Evolutionary conservation across 176 grass and related monocot genomes (phyloP).

Genomic region (Secale cereale): DNA sequence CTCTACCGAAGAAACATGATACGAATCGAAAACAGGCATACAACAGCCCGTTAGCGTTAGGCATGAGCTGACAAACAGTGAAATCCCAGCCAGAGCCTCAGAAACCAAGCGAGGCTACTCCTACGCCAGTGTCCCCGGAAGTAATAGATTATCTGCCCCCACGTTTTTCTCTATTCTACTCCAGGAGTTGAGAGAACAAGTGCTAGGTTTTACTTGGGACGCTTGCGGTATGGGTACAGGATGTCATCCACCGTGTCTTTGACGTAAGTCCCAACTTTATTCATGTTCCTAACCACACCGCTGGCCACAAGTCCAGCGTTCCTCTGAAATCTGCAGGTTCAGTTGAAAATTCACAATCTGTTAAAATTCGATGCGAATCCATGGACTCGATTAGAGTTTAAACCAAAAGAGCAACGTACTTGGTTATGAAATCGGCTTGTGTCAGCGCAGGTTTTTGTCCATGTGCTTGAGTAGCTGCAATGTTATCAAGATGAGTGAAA

Average conservation of each 20-base stretch:
- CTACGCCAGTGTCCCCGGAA: not conserved
- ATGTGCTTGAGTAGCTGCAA: conserved; percentile 34
- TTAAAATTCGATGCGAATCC: not conserved
- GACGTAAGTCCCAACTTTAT: conserved; percentile 74
- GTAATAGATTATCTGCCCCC: not conserved
- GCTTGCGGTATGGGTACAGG: conserved; percentile 67
- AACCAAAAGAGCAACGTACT: conserved; percentile 47
- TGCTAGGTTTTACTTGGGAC: conserved; percentile 60
- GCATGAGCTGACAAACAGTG: not conserved
- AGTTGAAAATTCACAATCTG: not conserved
- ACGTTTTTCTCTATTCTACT: not conserved
- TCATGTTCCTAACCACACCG: conserved; percentile 73
- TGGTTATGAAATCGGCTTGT: conserved; percentile 62
- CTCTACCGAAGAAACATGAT: not conserved
- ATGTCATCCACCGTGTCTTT: conserved; percentile 82
- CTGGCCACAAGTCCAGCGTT: conserved; percentile 79
- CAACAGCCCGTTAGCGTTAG: not conserved
- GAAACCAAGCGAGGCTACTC: not conserved
- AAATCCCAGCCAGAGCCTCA: not conserved
- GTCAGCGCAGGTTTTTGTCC: conserved; percentile 37
- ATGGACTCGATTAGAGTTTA: not conserved
- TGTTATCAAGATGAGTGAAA: conserved; percentile 24
- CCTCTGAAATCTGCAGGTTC: conserved; percentile 69
- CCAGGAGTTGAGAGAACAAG: not conserved
- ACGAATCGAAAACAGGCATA: not conserved